Evolutionary conservation across 495 filamentous ascomycete species (phyloP), one percentile per base, ranked within the genome.

Genomic region (Penicillium robsamsonii): DNA sequence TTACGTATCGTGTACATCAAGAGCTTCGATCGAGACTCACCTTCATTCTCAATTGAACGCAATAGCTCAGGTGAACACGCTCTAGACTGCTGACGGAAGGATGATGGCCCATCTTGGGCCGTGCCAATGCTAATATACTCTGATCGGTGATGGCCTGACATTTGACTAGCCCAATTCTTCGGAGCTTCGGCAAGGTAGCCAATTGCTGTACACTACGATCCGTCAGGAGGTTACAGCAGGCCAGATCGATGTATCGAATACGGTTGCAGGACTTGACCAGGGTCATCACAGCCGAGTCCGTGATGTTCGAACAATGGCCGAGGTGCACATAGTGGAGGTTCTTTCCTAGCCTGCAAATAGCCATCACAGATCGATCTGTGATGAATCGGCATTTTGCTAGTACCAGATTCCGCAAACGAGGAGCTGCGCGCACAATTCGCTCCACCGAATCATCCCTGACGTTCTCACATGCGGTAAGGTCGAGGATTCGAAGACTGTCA

Each of bases 11-110:
- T 58, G 44, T 12, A 31, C 18, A 22, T 17, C 37, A 48, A 29
- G 46, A 50, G 17, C 7, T 22, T 22, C 0, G 50, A 44, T 15
- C 20, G 17, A 15, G 53, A 68, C 88, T 74, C 82, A 96, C 94
- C 63, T 79, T 75, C 47, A 96, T 76, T 1, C 86, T 92, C 55
- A 98, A 66, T 56, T 88, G 82, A 22, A 86, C 84, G 71, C 95
- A 99, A 66, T 99, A 99, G 72, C 93, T 97, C 25, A 99, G 80
- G 80, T 99, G 95, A 10, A 99, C 94, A 51, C 95, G 78, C 73
- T 99, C 95, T 49, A 99, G 73, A 60, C 77, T 77, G 73, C 88
- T 80, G 53, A 84, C 62, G 58, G 75, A 41, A 59, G 78, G 63
- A 65, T 86, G 65, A 64, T 86, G 67, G 27, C 54, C 56, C 30